Evolutionary conservation across 257 asterid species (phyloP), one percentile per base, ranked within the genome.

Genomic region (Mitragyna speciosa): DNA sequence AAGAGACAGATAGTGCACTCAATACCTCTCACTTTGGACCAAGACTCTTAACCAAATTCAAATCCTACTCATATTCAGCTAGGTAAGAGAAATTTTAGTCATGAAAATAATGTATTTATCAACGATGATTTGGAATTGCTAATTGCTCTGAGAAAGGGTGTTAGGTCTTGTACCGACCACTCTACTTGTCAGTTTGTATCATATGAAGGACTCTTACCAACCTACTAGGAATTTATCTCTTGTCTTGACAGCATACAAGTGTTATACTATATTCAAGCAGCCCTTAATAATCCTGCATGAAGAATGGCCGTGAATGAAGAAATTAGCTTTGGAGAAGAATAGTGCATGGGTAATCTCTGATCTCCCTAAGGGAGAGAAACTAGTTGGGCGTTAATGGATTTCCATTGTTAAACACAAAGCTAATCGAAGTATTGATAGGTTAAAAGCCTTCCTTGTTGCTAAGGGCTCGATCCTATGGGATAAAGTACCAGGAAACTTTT

Each of bases 101-200:
- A 0, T 24, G n/a, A 61, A 30, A 9, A 12, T 15, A 22, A 0
- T 43, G 54, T 8, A 7, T 30, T 54, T 28, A 15, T 20, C 11
- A 16, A 14, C 24, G 15, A n/a, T 71, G 82, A 82, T 26, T 19
- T 31, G 1, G 59, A 81, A 22, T 47, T 45, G 7, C 72, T 76
- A 1, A 78, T 73, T 12, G n/a, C n/a, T n/a, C n/a, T n/a, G 24
- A 78, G 79, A 30, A 82, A 73, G 12, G 41, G 79, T 36, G 52
- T 72, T 5, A 56, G 41, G 22, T 6, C 30, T 2, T 80, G 79
- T 5, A 80, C 83, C 1, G 0, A 67, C 0, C 83, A 73, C 16
- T 48, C 83, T 0, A 65, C 51, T 6, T 24, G 24, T 12, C 72
- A 59, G 9, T 66, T 45, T 73, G 59, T 82, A 0, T 24, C 75